Base-by-base conservation (phyloP, 2,329 filamentous ascomycete species). In the Hysterium pulicare region DNA sequence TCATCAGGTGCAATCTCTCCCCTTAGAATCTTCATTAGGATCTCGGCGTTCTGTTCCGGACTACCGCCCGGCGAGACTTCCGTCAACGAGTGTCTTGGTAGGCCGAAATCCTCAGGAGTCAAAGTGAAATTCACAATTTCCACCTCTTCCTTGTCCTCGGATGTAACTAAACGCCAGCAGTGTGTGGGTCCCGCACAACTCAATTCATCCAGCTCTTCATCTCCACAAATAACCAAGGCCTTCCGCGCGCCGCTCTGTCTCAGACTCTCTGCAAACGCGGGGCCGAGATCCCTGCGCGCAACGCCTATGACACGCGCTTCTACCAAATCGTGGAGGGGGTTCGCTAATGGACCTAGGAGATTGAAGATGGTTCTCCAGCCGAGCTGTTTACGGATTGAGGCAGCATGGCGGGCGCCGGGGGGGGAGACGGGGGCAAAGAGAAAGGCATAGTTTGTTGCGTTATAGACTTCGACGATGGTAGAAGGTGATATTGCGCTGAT, bases 331-430 rank as follows among this genome's bases (percentile, higher is more conserved):
- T 96, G 87, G 15, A 95, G 79, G 0, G 93, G 93, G 67, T 97
- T 97, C 34, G 90, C 86, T 21, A 98, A 75, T 0, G 93, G 93
- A 0, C 93, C 93, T 38, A 98, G 79, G 13, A 98, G 81, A 70
- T 98, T 98, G 81, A 98, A 98, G 54, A 98, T 91, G 2, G 93
- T 98, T 57, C 93, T 83, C 77, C 93, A 91, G 45, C 91, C 91
- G 17, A 98, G 80, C 64, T 94, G 86, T 61, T 82, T 87, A 48
- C 93, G 85, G 50, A 96, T 84, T 2, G 85, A 82, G 4, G 90
- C 89, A 30, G 93, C 90, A 66, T 90, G 84, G 64, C 82, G 84
- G 85, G 97, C 96, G 36, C 90, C 91, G 0, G 90, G 89, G 71
- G 98, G 93, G 76, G 96, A 98, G 53, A 93, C 87, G 30, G 93